These are phyloP conservation scores for Zygosaccharomyces sapae DNA, from an alignment of 1,139 yeast genomes.

Conservation along the genomic window DNA sequence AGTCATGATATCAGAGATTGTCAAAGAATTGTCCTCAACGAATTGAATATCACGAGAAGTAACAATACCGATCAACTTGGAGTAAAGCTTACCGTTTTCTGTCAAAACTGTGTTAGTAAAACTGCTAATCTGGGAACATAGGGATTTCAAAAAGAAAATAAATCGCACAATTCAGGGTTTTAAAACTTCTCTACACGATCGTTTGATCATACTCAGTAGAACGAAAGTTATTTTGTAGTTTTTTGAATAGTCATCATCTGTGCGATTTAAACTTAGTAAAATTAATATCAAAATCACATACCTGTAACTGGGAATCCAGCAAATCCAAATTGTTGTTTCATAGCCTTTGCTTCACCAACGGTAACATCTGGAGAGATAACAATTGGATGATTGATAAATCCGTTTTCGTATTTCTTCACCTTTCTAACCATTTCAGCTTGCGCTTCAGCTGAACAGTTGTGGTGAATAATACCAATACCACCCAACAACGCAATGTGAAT, in stretches of 20 bases:
- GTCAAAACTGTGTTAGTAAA: not conserved
- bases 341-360: constrained; percentile 72
- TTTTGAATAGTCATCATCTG: constrained; percentile 55
- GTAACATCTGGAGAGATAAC: constrained; percentile 73
- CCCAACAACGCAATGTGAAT: constrained; percentile 97
- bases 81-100: constrained; percentile 85
- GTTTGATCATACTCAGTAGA: constrained; percentile 97
- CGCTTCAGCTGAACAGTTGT: constrained; percentile 92
- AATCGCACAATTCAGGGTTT: constrained; percentile 36
- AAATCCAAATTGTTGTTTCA: constrained; percentile 76
- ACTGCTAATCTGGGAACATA: not conserved
- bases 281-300: constrained; percentile 48
- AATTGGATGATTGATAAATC: constrained; percentile 91
- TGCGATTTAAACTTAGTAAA: constrained; percentile 12
- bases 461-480: constrained; percentile 98
- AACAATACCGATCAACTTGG: constrained; percentile 88
- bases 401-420: constrained; percentile 95
- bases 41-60: constrained; percentile 97
- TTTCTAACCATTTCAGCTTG: constrained; percentile 98
- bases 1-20: constrained; percentile 83
- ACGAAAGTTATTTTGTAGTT: constrained; percentile 84
- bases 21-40: constrained; percentile 64
- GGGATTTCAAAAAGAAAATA: constrained; percentile 10
- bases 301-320: constrained; percentile 99
- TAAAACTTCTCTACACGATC: constrained; percentile 83